Evolutionary conservation across 768 basidiomycete species (phyloP), one percentile per base, ranked within the genome.

Genomic region (Mycena filopes): DNA sequence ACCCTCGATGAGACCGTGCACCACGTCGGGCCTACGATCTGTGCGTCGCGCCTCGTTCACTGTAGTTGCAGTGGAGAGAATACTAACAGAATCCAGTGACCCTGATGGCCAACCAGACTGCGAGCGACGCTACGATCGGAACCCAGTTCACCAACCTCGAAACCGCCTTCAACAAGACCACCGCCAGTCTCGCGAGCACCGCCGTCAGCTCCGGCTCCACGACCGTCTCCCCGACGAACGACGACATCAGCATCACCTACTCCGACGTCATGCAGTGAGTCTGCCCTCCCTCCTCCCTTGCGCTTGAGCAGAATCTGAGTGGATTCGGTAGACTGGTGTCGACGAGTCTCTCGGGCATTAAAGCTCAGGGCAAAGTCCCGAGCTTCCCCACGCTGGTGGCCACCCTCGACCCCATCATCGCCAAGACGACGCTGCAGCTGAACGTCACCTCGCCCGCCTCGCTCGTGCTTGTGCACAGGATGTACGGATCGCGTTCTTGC

Each of bases 151-250:
- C 72, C 36, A 21, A 55, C 18, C 63, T 80, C 54, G 68, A 74
- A 40, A 60, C 73, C 16, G 70, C 71, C 4, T 80, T 75, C 68
- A 71, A 62, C n/a, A 65, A 48, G 20, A 71, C 74, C n/a, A 31
- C 70, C 9, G 68, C 67, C 18, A 55, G 38, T 41, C 72, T 79
- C 50, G 51, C 57, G 1, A 65, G 55, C 20, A 77, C 70, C 18
- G 43, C 77, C 10, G 71, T 77, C 68, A 77, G 76, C 66, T 55
- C 56, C 48, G 78, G 79, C 4, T 78, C 76, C 11, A 77, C 72
- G 26, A 77, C 78, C 41, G 70, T 60, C 29, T 21, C 51, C 15
- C 79, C 79, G 7, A 79, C 78, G 31, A 75, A 80, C 70, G 75
- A 79, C 65, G 76, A 79, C 15, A 71, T 80, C 54, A 76, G 77